A percentile compares a stretch with the other conserved stretches of the same genome.
Evolutionary conservation across 495 filamentous ascomycete species (phyloP).

Genomic region (Oidiodendron maius): DNA sequence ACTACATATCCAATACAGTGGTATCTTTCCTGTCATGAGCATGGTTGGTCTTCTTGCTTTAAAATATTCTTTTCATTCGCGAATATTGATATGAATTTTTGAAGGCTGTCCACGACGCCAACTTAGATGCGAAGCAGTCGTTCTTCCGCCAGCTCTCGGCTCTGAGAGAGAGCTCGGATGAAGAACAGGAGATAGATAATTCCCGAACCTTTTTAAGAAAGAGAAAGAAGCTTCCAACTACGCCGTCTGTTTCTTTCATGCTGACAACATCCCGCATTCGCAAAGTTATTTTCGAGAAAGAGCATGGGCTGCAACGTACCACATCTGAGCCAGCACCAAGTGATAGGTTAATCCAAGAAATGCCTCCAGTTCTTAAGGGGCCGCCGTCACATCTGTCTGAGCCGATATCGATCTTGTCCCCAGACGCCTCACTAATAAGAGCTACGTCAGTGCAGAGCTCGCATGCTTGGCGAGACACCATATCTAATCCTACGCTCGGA

Average conservation of each 20-base stretch:
- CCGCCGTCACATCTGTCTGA: slow-evolving; percentile 12
- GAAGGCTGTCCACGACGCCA: background rate
- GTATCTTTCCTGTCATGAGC: too few relatives aligned
- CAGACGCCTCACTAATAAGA: slow-evolving; percentile 6
- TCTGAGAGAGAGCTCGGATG: slow-evolving; percentile 37
- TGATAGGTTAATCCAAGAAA: slow-evolving; percentile 9
- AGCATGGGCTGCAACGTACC: slow-evolving; percentile 13
- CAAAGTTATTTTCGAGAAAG: slow-evolving; percentile 3
- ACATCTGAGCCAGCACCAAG: slow-evolving; percentile 13
- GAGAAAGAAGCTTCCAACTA: background rate
- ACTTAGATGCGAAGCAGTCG: slow-evolving; percentile 7
- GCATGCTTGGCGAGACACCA: slow-evolving; percentile 8
- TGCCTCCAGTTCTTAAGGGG: slow-evolving; percentile 3
- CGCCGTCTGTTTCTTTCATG: slow-evolving; percentile 4
- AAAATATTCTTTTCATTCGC: background rate
- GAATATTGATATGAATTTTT: background rate
- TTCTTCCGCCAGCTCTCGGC: slow-evolving; percentile 43
- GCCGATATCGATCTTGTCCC: slow-evolving; percentile 2
- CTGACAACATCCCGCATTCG: background rate
- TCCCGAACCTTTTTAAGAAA: slow-evolving; percentile 4
- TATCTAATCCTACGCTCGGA: slow-evolving; percentile 18
- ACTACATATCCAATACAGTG: too few relatives aligned
- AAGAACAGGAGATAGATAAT: slow-evolving; percentile 24
- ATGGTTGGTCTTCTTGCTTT: background rate
- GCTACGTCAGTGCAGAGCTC: background rate